Evolutionary conservation across 176 grass and related monocot genomes (phyloP).

Genomic region (Themeda triandra): DNA sequence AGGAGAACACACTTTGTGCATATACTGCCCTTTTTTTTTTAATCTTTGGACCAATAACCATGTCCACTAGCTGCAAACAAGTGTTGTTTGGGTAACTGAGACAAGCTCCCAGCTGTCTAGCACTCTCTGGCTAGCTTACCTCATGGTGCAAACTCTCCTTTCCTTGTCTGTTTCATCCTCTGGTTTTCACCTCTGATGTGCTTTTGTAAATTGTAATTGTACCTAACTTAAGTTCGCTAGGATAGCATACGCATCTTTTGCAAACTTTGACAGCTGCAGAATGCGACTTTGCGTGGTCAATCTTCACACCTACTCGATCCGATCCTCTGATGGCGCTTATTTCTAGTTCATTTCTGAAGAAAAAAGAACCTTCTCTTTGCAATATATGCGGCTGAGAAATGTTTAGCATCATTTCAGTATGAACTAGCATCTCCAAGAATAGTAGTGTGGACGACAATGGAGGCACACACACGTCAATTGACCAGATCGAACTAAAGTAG

Average conservation of each 20-base stretch:
- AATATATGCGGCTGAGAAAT: not conserved
- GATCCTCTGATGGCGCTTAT: not conserved
- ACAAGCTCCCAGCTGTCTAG: not conserved
- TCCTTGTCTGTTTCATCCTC: not conserved
- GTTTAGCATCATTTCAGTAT: not conserved
- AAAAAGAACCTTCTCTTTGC: not conserved
- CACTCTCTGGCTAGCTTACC: not conserved
- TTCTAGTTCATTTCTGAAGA: not conserved
- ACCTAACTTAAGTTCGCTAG: slow-evolving; percentile 40
- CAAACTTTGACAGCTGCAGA: not conserved
- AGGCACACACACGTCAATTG: not conserved
- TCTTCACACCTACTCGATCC: not conserved
- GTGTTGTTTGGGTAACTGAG: not conserved
- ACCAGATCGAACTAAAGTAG: not conserved
- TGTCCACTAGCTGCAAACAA: too few relatives aligned
- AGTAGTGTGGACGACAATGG: not conserved
- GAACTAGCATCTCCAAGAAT: not conserved
- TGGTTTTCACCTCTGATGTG: not conserved
- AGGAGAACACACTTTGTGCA: too few relatives aligned
- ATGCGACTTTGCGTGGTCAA: slow-evolving; percentile 5
- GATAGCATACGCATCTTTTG: slow-evolving; percentile 14
- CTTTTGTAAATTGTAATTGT: not conserved
- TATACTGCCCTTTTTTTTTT: too few relatives aligned
- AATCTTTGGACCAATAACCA: too few relatives aligned
- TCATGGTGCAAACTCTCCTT: not conserved